Evolutionary conservation across 768 basidiomycete species (phyloP).

Genomic region (Calocera viscosa): DNA sequence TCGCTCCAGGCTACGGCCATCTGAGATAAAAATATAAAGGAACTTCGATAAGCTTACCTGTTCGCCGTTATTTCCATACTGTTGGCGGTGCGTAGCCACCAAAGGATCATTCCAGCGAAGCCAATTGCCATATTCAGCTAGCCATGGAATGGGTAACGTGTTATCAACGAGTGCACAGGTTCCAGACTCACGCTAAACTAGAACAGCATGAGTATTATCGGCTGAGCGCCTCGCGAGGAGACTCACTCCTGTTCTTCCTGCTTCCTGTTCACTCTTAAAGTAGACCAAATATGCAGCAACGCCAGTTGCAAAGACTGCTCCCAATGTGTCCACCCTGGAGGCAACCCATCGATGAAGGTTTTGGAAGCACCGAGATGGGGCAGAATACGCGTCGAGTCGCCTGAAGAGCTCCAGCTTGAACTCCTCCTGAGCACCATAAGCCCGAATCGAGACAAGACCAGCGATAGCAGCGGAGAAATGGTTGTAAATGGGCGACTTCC

Average conservation of each 20-base stretch:
- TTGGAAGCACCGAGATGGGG: slow-evolving; percentile 17
- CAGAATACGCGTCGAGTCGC: slow-evolving; percentile 22
- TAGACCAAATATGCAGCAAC: slow-evolving; percentile 28
- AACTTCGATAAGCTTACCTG: background rate
- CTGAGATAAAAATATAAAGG: background rate
- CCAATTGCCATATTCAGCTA: slow-evolving; percentile 27
- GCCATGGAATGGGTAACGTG: too few relatives aligned
- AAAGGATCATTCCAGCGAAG: slow-evolving; percentile 46
- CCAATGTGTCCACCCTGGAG: slow-evolving; percentile 27
- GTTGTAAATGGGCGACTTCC: slow-evolving; percentile 27
- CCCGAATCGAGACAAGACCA: slow-evolving; percentile 27
- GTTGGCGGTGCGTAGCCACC: slow-evolving; percentile 33
- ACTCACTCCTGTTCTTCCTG: too few relatives aligned
- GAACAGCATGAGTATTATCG: too few relatives aligned
- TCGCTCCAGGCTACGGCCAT: slow-evolving; percentile 33
- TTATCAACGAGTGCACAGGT: too few relatives aligned
- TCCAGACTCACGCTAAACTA: too few relatives aligned
- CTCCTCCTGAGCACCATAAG: slow-evolving; percentile 26
- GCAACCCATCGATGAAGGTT: slow-evolving; percentile 16
- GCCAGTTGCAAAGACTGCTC: slow-evolving; percentile 24
- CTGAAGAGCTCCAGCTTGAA: slow-evolving; percentile 21
- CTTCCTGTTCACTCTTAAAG: background rate
- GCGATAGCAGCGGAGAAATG: slow-evolving; percentile 27
- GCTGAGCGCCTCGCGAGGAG: too few relatives aligned
- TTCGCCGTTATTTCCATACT: slow-evolving; percentile 37